phyloP scores from a whole-genome alignment of 1,139 yeast species.

The Debaryomycetaceae sp. region DNA sequence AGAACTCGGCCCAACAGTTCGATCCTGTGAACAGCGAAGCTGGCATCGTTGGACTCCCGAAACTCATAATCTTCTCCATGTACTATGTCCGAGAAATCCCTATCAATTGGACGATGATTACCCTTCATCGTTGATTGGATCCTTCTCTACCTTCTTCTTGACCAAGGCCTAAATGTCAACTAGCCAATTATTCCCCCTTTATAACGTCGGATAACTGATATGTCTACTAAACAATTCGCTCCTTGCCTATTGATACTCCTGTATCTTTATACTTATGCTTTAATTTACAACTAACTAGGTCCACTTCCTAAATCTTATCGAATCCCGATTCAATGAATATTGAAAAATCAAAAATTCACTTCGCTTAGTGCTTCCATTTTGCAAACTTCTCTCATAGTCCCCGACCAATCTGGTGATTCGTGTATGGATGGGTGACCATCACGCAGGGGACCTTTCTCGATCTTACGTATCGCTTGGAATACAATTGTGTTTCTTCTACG shows the following conservation, averaged over 20 bases:
- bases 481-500: too few relatives aligned
- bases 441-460: too few relatives aligned
- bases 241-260: not conserved
- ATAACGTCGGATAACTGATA: too few relatives aligned
- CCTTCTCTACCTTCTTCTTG: not conserved
- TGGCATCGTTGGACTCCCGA: slow-evolving; percentile 18
- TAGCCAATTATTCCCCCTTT: too few relatives aligned
- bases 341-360: not conserved
- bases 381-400: not conserved
- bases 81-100: slow-evolving; percentile 36
- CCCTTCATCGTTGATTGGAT: not conserved
- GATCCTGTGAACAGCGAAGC: slow-evolving; percentile 23
- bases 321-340: not conserved
- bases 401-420: too few relatives aligned
- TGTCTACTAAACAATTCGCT: too few relatives aligned
- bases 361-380: not conserved
- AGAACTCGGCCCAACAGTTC: slow-evolving; percentile 17
- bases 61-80: slow-evolving; percentile 42
- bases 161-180: not conserved
- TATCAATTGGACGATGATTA: slow-evolving; percentile 3
- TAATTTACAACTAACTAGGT: not conserved
- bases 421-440: too few relatives aligned
- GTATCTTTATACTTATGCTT: not conserved
- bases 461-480: too few relatives aligned
- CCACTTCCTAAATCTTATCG: not conserved